Evolutionary conservation across 495 filamentous ascomycete genomes (phyloP).

Genomic region (Xylaria flabelliformis): DNA sequence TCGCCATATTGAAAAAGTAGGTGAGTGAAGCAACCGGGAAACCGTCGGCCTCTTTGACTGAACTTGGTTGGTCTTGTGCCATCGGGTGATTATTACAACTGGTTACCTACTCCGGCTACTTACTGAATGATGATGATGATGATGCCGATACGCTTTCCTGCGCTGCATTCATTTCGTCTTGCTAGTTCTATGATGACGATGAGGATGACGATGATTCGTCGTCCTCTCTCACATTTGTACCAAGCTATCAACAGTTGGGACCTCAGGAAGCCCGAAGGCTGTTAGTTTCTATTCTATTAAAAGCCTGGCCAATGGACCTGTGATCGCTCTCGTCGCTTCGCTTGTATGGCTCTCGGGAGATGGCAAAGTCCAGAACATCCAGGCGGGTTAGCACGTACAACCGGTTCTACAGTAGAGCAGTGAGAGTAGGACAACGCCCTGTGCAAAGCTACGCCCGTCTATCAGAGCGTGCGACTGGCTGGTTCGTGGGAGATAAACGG

Average conservation of each 20-base stretch:
- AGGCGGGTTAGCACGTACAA: background rate
- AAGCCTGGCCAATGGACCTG: constrained; percentile 13
- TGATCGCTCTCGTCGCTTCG: background rate
- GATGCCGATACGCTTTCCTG: background rate
- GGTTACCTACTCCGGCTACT: background rate
- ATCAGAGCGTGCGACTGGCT: background rate
- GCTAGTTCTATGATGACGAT: too few species aligned
- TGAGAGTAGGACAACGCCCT: constrained; percentile 9
- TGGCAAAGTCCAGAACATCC: background rate
- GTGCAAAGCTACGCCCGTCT: background rate
- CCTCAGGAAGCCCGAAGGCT: background rate
- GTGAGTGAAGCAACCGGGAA: constrained; percentile 10
- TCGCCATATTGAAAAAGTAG: constrained; percentile 25
- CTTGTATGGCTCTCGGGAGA: constrained; percentile 19
- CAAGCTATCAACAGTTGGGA: constrained; percentile 15
- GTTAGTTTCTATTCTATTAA: background rate
- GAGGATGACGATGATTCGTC: too few species aligned
- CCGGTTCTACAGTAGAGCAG: background rate
- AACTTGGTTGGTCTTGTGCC: background rate
- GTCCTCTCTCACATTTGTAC: background rate
- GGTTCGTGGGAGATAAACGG: constrained; percentile 18
- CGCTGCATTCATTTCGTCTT: background rate
- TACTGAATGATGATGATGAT: background rate
- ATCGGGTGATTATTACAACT: background rate
- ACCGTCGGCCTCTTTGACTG: background rate